Base-by-base conservation (phyloP, 2,329 filamentous ascomycete species). In the Arthroderma sp. region DNA sequence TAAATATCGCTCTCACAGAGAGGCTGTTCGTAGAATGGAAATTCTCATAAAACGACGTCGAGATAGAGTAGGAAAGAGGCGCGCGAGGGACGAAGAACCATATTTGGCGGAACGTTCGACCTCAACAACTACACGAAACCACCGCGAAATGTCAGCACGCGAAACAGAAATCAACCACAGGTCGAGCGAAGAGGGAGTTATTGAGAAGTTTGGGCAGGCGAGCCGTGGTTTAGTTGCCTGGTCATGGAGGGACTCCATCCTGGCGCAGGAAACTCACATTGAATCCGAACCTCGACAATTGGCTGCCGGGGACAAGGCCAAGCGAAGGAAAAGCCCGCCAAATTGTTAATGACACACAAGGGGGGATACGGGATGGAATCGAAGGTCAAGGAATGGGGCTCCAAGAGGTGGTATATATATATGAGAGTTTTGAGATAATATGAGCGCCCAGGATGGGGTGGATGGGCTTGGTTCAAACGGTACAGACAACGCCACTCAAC, bases 401-500 rank as follows among this genome's bases (percentile, higher is more conserved):
- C 28, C 4, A 7, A 31, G 28, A 31, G 28, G 28, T 31, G 7
- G 28, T 7, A 31, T 3, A 7, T 31, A 31, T 31, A 31, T 31
- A 31, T 31, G 28, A 31, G 28, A n/a, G n/a, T n/a, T 31, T 31
- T 31, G 28, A 7, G 28, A 31, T 31, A 31, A 51, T 51, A 51
- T 33, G 25, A 11, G 23, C 23, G n/a, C n/a, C 13, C 13, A 51
- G 17, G 47, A 19, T 13, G 4, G 23, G 15, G 13, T 38, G 47
- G 47, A 25, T 19, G 47, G 47, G 23, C 28, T 31, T n/a, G 47
- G 47, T 9, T n/a, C 25, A 13, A 25, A 33, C 23, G 47, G 25
- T n/a, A 51, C 13, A 49, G 44, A 49, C 21, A 31, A 31, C 47
- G 25, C 47, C 47, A 51, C 47, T 51, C 47, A 19, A 49, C 43